Percentiles rank a stretch among this genome's conserved stretches.
phyloP scores from a whole-genome alignment of 345 rosid genomes.

The Mallotus nudiflorus region DNA sequence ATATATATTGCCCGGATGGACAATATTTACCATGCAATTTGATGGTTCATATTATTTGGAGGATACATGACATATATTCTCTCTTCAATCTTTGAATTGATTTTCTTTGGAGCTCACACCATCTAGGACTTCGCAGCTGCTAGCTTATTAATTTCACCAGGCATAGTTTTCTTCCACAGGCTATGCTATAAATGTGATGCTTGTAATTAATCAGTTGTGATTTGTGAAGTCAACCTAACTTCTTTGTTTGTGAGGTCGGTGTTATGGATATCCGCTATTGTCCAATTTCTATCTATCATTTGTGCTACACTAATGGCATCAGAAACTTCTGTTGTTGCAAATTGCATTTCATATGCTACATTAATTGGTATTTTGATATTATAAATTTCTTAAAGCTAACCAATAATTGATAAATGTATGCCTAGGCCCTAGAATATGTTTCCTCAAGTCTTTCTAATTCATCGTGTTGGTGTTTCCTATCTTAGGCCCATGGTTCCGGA shows the following conservation, averaged over 20 bases:
- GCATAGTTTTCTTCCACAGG: not conserved
- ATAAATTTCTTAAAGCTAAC: not conserved
- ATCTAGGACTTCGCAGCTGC: not conserved
- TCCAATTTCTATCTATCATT: not conserved
- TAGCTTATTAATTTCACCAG: not conserved
- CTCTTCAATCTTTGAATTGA: not conserved
- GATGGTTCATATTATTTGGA: too few species aligned
- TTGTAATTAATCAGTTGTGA: not conserved
- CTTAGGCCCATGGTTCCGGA: slow-evolving; percentile 88
- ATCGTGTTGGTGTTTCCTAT: slow-evolving; percentile 10
- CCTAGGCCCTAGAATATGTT: not conserved
- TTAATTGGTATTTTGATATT: too few species aligned
- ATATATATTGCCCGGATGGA: too few species aligned
- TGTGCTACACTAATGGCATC: not conserved
- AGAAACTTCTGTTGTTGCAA: not conserved
- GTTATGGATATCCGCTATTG: not conserved
- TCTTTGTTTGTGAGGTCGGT: not conserved
- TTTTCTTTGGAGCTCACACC: not conserved
- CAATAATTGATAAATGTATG: not conserved
- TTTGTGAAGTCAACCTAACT: not conserved
- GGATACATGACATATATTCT: too few species aligned
- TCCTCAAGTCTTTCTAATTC: not conserved
- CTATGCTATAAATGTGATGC: too few species aligned
- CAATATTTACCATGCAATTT: too few species aligned
- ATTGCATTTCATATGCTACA: not conserved